Conservation (phyloP, 208 protist species). For the Trypanosomatidae sp. region DNA sequence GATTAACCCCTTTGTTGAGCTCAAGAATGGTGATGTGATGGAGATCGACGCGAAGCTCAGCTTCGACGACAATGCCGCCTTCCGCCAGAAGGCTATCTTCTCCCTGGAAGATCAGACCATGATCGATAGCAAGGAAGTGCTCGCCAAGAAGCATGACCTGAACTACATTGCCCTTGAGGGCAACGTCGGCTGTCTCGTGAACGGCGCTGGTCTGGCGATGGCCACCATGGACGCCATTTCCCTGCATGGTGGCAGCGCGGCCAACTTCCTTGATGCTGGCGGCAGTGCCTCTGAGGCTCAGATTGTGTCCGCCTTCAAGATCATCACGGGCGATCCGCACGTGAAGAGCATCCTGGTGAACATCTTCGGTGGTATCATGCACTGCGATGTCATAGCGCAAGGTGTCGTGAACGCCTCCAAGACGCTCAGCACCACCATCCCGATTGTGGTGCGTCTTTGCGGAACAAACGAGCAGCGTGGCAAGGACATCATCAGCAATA, state of each 20-base stretch:
- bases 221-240: slow-evolving; percentile 99
- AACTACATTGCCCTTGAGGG: slow-evolving; percentile 99
- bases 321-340: slow-evolving; percentile 95
- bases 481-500: slow-evolving; percentile 94
- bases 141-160: slow-evolving; percentile 95
- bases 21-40: slow-evolving; percentile 94
- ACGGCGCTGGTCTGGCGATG: slow-evolving; percentile 99
- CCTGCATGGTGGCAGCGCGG: slow-evolving; percentile 96
- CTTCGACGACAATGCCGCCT: slow-evolving; percentile 99
- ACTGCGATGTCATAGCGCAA: slow-evolving; percentile 98
- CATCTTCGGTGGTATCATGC: slow-evolving; percentile 99
- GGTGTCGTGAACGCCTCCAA: slow-evolving; percentile 95
- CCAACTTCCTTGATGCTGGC: slow-evolving; percentile 99
- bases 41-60: slow-evolving; percentile 99
- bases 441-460: slow-evolving; percentile 94
- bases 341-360: slow-evolving; percentile 98
- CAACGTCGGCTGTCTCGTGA: slow-evolving; percentile 98
- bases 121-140: slow-evolving; percentile 96
- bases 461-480: slow-evolving; percentile 96
- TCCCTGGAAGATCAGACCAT: slow-evolving; percentile 92
- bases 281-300: slow-evolving; percentile 93
- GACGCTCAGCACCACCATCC: slow-evolving; percentile 88
- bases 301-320: slow-evolving; percentile 97
- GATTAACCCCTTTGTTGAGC: slow-evolving; percentile 99
- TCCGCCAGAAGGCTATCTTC: slow-evolving; percentile 98